phyloP scores from a whole-genome alignment of 192 early-diverging fungal species.

The Mortierella hygrophila region DNA sequence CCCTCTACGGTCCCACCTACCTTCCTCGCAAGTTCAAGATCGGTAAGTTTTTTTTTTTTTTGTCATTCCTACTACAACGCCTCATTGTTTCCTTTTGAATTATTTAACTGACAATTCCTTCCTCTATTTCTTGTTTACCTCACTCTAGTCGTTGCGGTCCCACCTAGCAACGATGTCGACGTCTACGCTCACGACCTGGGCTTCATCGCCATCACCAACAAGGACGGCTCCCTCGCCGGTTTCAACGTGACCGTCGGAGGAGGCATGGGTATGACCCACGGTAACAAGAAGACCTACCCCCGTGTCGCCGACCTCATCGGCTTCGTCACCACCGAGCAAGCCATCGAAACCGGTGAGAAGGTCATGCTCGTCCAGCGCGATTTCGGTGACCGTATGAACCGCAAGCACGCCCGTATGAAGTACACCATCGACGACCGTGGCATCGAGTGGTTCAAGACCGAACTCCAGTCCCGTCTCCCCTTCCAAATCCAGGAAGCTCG shows the following conservation, averaged over 20 bases:
- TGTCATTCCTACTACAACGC: not conserved
- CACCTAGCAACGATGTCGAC: constrained; percentile 97
- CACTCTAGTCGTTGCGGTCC: constrained; percentile 81
- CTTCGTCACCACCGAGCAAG: constrained; percentile 83
- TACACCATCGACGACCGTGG: constrained; percentile 98
- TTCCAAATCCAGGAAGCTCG: constrained; percentile 75
- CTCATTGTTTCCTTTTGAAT: not conserved
- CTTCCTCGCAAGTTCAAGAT: constrained; percentile 98
- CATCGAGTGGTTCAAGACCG: constrained; percentile 89
- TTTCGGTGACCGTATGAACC: constrained; percentile 95
- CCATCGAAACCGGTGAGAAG: constrained; percentile 87
- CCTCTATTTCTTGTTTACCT: not conserved
- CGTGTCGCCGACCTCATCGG: constrained; percentile 83
- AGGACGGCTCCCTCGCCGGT: constrained; percentile 80
- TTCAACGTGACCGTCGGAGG: constrained; percentile 97
- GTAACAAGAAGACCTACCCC: constrained; percentile 98
- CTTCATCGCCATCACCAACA: constrained; percentile 90
- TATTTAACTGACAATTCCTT: not conserved
- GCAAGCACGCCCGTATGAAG: constrained; percentile 98
- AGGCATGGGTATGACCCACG: constrained; percentile 99
- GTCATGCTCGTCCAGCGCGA: constrained; percentile 96
- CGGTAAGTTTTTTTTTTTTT: constrained; percentile 55
- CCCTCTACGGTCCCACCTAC: constrained; percentile 93
- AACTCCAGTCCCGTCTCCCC: constrained; percentile 87
- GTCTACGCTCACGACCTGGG: constrained; percentile 97